Conservation (phyloP, 1,284 basidiomycete species). For the Moniliophthora roreri region DNA sequence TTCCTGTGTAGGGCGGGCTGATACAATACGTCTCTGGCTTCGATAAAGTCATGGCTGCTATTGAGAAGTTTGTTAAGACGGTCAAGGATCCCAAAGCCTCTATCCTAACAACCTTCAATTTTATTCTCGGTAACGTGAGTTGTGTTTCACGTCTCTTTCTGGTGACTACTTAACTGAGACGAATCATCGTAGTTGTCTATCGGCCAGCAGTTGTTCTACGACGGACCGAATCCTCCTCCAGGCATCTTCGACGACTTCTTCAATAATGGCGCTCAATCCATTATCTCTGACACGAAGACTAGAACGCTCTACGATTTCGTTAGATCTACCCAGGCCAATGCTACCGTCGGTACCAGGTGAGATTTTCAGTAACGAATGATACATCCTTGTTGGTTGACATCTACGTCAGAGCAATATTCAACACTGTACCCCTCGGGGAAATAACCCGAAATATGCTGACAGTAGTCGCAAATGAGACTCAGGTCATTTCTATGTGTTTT, state of each 20-base stretch:
- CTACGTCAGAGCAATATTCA: conserved; percentile 40
- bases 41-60: too few relatives aligned
- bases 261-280: conserved; percentile 29
- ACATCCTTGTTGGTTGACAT: background rate
- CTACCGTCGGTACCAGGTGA: conserved; percentile 34
- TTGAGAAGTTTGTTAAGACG: too few relatives aligned
- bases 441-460: conserved; percentile 42
- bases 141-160: too few relatives aligned
- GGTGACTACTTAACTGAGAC: too few relatives aligned
- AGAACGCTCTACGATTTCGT: conserved; percentile 42
- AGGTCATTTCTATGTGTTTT: conserved; percentile 29
- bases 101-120: too few relatives aligned
- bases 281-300: conserved; percentile 38
- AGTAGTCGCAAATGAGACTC: conserved; percentile 49
- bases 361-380: background rate
- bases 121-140: too few relatives aligned
- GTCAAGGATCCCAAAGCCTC: too few relatives aligned
- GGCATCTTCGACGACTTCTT: conserved; percentile 52
- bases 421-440: conserved; percentile 44
- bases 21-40: too few relatives aligned
- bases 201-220: conserved; percentile 47
- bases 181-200: conserved; percentile 34
- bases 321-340: conserved; percentile 37
- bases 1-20: too few relatives aligned
- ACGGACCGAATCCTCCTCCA: conserved; percentile 44